These are phyloP conservation scores for Cichorium intybus DNA, from an alignment of 140 eudicot genomes.

Conservation along the genomic window DNA sequence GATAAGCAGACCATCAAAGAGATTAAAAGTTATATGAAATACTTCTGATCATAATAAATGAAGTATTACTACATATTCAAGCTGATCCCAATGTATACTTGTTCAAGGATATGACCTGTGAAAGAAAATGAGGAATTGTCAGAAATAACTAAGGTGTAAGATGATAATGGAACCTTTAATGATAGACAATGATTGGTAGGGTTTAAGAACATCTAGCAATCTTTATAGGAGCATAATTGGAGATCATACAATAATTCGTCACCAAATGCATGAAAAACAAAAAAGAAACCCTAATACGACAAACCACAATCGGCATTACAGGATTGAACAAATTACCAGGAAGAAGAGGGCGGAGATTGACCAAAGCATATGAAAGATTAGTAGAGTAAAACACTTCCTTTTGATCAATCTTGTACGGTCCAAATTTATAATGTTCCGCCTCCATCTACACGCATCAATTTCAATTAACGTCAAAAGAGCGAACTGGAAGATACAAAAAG, in stretches of 20 bases:
- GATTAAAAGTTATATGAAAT: conserved; percentile 13
- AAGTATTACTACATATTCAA: not conserved
- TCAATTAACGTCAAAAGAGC: not conserved
- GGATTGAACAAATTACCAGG: conserved; percentile 50
- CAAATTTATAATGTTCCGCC: conserved; percentile 47
- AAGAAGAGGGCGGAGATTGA: conserved; percentile 89
- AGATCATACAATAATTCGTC: not conserved
- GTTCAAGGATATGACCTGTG: conserved; percentile 97
- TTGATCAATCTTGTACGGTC: conserved; percentile 62
- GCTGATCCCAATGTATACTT: conserved; percentile 8
- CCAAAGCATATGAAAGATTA: conserved; percentile 81
- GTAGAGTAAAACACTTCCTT: conserved; percentile 76
- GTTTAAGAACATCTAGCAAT: conserved; percentile 7
- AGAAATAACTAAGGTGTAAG: conserved; percentile 11
- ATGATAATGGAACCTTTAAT: not conserved
- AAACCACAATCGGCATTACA: conserved; percentile 13
- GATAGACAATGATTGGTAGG: not conserved
- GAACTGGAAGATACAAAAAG: not conserved
- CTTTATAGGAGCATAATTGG: too few relatives aligned
- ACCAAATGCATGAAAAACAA: not conserved
- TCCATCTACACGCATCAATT: conserved; percentile 45
- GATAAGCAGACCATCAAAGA: conserved; percentile 1
- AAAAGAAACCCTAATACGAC: conserved; percentile 9
- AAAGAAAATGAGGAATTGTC: conserved; percentile 15
- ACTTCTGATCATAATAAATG: conserved; percentile 1